Evolutionary conservation across 2,329 filamentous ascomycete species (phyloP), one percentile per base, ranked within the genome.

Genomic region (Domatiomyces globalis): DNA sequence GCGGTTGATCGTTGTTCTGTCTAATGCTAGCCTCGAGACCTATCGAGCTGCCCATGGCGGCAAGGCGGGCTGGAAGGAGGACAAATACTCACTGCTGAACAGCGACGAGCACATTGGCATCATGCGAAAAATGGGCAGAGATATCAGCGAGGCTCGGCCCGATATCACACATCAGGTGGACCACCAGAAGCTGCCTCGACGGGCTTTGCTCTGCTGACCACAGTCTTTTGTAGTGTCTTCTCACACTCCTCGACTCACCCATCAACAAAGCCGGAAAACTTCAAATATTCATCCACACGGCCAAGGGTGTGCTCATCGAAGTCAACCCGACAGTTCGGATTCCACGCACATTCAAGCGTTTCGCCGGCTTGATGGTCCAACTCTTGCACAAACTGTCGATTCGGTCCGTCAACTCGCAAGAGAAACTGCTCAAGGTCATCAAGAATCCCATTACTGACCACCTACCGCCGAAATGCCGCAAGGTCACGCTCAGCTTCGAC

Each of bases 41-140:
- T 96, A 95, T 77, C 94, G 94, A 67, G 86, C 92, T 1, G 85
- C 86, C 18, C 82, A 87, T 60, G 82, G 83, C 54, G 79, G 82
- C 17, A 67, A 76, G 65, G 68, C 79, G 66, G 71, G 82, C 71
- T 73, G 80, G 54, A 80, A 85, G 49, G 89, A 95, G 63, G 90
- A 95, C 67, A 96, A 96, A 70, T 98, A 94, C 71, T 94, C 90
- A 55, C 76, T 98, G 49, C 81, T 98, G 64, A 98, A 98, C 76
- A 95, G 89, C 70, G 92, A 98, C 66, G 92, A 98, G 71, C 92
- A 98, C 67, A 98, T 98, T 61, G 92, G 92, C 56, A 85, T 96
- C 59, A 95, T 98, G 88, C 84, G 92, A 64, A 98, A 96, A 76
- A 96, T 96, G 90, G 94, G 94, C 67, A 80, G 92, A 62, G 92